These are phyloP conservation scores for Heliamphora pulchella DNA, from an alignment of 179 eudicot species.

Conservation along the genomic window DNA sequence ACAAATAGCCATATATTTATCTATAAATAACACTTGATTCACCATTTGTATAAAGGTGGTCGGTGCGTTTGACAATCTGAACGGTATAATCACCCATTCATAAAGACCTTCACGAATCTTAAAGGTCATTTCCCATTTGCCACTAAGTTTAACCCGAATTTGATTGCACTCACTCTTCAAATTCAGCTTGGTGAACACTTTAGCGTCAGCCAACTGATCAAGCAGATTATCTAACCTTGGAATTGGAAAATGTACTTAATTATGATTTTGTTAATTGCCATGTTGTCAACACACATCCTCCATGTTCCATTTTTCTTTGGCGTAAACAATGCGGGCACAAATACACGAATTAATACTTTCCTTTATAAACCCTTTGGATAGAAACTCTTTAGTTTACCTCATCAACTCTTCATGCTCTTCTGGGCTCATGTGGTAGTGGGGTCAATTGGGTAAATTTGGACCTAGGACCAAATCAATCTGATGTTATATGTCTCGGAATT, in stretches of 20 bases:
- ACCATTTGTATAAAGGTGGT: background rate
- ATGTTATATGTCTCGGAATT: too few species aligned
- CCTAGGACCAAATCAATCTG: background rate
- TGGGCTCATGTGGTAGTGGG: background rate
- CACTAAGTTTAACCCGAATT: background rate
- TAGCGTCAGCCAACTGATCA: background rate
- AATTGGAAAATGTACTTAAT: background rate
- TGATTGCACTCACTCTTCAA: background rate
- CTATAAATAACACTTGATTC: background rate
- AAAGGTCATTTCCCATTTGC: conserved; percentile 1
- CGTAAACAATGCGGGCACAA: background rate
- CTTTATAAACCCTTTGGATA: background rate
- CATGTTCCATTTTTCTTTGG: background rate
- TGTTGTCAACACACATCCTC: background rate
- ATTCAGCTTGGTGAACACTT: background rate
- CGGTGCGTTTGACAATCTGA: too few species aligned
- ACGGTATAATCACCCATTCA: background rate
- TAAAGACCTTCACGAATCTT: background rate
- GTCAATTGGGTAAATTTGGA: background rate
- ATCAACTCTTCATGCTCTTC: background rate
- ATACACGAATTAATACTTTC: background rate
- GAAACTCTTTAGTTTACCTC: background rate
- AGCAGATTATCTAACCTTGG: background rate
- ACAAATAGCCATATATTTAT: background rate
- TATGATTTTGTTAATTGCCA: background rate